phyloP scores from a whole-genome alignment of 2,329 filamentous ascomycete species.

The Nothophaeocryptopus gaeumannii region DNA sequence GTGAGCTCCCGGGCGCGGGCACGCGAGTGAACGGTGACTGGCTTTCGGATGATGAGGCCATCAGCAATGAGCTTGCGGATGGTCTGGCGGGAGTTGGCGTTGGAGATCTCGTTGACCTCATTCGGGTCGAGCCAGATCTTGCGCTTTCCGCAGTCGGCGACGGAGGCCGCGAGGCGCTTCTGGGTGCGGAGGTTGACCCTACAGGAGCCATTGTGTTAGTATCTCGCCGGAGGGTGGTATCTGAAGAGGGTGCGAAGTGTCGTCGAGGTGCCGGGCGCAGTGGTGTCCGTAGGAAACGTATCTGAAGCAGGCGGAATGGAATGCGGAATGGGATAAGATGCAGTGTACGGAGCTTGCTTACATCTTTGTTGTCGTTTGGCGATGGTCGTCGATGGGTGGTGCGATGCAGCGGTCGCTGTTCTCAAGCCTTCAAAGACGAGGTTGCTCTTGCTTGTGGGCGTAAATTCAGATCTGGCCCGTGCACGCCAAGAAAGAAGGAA shows the following conservation, averaged over 20 bases:
- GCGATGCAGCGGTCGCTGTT: too few relatives aligned
- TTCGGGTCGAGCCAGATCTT: conserved; percentile 99
- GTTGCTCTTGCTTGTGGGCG: too few relatives aligned
- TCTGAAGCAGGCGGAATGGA: not conserved
- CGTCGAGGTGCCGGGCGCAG: conserved; percentile 1
- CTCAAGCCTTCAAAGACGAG: too few relatives aligned
- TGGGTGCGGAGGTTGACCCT: conserved; percentile 99
- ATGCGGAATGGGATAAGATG: not conserved
- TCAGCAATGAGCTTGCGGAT: conserved; percentile 99
- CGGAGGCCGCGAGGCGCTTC: conserved; percentile 98
- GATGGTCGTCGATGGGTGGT: not conserved
- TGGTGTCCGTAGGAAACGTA: not conserved
- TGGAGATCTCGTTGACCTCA: conserved; percentile 98
- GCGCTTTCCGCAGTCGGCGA: conserved; percentile 98
- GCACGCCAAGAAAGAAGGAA: too few relatives aligned
- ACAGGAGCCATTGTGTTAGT: conserved; percentile 37
- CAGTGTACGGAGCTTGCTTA: conserved; percentile 4
- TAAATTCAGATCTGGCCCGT: too few relatives aligned
- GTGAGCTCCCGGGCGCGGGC: conserved; percentile 92
- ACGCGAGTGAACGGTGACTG: conserved; percentile 99
- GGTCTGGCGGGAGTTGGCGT: conserved; percentile 99
- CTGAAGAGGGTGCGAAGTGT: not conserved
- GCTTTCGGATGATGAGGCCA: conserved; percentile 99
- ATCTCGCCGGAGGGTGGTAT: conserved; percentile 6
- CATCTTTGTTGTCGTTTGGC: conserved; percentile 6